phyloP scores from a whole-genome alignment of 805 yeast genomes.

The Hanseniaspora clermontiae region DNA sequence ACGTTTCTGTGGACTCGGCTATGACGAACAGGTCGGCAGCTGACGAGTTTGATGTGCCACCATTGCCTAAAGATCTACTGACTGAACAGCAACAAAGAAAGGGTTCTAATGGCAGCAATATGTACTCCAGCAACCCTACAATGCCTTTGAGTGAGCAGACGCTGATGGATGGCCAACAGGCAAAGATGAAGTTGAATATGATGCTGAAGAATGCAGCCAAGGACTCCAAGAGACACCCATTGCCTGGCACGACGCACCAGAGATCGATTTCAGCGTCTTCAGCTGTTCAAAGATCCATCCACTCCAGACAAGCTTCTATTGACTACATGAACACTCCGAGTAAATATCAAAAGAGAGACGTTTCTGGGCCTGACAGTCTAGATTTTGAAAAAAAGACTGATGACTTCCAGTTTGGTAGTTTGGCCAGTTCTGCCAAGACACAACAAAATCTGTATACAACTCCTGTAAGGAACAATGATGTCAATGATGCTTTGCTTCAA shows the following conservation, averaged over 20 bases:
- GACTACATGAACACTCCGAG: conserved; percentile 6
- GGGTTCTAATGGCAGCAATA: background rate
- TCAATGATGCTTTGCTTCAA: conserved; percentile 26
- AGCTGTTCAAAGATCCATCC: conserved; percentile 10
- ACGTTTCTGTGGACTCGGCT: background rate
- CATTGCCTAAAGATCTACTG: background rate
- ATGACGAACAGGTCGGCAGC: background rate
- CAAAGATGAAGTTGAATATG: conserved; percentile 8
- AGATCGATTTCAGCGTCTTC: conserved; percentile 4
- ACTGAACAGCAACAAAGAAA: background rate
- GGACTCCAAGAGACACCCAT: conserved; percentile 3
- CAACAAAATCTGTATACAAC: background rate
- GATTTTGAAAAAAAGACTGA: conserved; percentile 4
- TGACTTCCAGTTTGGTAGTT: conserved; percentile 14
- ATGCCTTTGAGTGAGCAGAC: conserved; percentile 13
- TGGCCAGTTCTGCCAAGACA: background rate
- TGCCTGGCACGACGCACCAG: background rate
- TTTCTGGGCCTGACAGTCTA: background rate
- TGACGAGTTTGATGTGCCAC: background rate
- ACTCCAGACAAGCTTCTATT: conserved; percentile 9
- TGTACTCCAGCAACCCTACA: conserved; percentile 10
- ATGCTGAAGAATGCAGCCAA: conserved; percentile 1
- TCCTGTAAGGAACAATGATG: conserved; percentile 13
- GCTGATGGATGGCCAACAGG: conserved; percentile 12
- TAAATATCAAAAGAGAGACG: background rate